Evolutionary conservation across 208 protist genomes (phyloP).

Genomic region (Naegleria lovaniensis): DNA sequence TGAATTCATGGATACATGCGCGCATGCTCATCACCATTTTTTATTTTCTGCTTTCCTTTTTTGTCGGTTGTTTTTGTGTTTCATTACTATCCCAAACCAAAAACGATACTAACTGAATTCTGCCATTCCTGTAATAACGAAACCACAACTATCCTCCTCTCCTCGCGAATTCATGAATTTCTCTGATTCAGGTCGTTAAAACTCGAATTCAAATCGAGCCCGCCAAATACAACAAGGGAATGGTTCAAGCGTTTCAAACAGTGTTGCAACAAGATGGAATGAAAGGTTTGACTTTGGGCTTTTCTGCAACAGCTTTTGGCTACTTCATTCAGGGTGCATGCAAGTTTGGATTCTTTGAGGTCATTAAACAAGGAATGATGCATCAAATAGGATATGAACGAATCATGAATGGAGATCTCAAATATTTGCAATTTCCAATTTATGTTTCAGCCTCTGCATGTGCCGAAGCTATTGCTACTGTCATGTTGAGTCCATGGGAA

Average conservation of each 20-base stretch:
- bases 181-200: neutral
- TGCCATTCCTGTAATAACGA: too few relatives aligned
- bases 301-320: conserved; percentile 50
- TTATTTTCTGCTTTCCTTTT: too few relatives aligned
- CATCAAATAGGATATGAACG: conserved; percentile 32
- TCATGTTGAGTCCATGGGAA: conserved; percentile 61
- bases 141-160: too few relatives aligned
- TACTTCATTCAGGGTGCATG: conserved; percentile 54
- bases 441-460: conserved; percentile 46
- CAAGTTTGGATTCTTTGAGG: conserved; percentile 60
- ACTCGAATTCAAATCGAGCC: neutral
- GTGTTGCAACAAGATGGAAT: conserved; percentile 42
- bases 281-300: conserved; percentile 43
- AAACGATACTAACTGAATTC: too few relatives aligned
- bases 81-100: too few relatives aligned
- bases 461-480: conserved; percentile 65
- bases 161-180: too few relatives aligned
- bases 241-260: neutral
- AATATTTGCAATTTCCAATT: conserved; percentile 40
- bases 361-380: conserved; percentile 45
- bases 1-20: too few relatives aligned
- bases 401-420: conserved; percentile 42
- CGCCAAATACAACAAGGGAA: neutral
- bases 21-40: too few relatives aligned
- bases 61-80: too few relatives aligned